Evolutionary conservation across 371 early-diverging fungal species (phyloP).

Genomic region (Rhizomucor miehei): DNA sequence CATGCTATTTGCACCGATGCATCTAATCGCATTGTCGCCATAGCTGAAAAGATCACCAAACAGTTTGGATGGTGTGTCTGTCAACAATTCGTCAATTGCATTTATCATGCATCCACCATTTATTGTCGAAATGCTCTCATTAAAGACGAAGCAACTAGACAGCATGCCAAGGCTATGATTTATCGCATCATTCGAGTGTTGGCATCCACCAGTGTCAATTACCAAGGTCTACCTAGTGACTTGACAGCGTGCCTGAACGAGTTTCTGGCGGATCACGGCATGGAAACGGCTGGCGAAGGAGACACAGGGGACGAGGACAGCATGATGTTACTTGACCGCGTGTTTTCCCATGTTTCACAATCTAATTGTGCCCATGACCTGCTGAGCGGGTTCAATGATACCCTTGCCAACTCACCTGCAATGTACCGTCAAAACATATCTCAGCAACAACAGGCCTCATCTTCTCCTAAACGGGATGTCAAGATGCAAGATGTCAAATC

Average conservation of each 20-base stretch:
- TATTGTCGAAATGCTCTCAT: conserved; percentile 33
- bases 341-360: conserved; percentile 13
- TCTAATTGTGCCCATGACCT: background rate
- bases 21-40: conserved; percentile 39
- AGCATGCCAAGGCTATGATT: conserved; percentile 34
- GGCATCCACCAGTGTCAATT: conserved; percentile 26
- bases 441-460: no score
- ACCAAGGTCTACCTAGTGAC: conserved; percentile 41
- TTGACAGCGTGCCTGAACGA: conserved; percentile 37
- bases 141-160: conserved; percentile 16
- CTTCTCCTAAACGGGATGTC: no score
- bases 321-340: conserved; percentile 12
- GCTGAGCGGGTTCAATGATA: conserved; percentile 22
- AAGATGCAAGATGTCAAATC: no score
- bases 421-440: conserved; percentile 2
- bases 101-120: conserved; percentile 45
- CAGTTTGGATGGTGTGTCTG: conserved; percentile 44
- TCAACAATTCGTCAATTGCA: conserved; percentile 39
- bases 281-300: background rate
- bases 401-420: conserved; percentile 31
- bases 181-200: conserved; percentile 37
- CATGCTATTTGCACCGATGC: conserved; percentile 41
- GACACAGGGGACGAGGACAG: conserved; percentile 10
- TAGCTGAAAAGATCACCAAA: conserved; percentile 31
- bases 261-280: conserved; percentile 31